A percentile compares a stretch with the other conserved stretches of the same genome.
phyloP scores from a whole-genome alignment of 208 protist genomes.

The Leishmania arabica region DNA sequence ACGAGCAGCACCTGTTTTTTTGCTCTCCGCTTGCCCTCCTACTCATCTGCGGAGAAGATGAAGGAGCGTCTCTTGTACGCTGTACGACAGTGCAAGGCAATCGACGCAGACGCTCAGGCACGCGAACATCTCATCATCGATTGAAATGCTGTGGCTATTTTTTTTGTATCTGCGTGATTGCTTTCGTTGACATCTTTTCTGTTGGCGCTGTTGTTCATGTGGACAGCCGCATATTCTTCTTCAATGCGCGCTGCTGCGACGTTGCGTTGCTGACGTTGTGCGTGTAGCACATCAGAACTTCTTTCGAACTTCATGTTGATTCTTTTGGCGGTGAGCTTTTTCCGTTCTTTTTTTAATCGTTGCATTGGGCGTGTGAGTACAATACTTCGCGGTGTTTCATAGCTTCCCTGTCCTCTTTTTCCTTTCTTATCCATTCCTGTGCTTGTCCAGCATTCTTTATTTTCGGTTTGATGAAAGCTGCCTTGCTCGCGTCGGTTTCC shows the following conservation, averaged over 20 bases:
- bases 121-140: constrained; percentile 71
- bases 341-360: background rate
- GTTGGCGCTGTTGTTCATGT: background rate
- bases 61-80: constrained; percentile 94
- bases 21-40: constrained; percentile 89
- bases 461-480: background rate
- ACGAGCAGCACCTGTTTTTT: constrained; percentile 96
- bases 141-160: background rate
- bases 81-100: constrained; percentile 93
- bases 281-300: background rate
- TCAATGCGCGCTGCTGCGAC: background rate
- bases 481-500: background rate
- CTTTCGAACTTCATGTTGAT: background rate
- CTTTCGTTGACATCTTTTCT: background rate
- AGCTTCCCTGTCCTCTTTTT: background rate
- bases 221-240: background rate
- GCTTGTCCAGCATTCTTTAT: background rate
- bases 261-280: background rate
- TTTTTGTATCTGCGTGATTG: background rate
- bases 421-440: background rate
- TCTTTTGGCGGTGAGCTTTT: background rate
- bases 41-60: constrained; percentile 88
- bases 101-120: constrained; percentile 93
- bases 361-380: background rate
- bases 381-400: background rate